These are phyloP conservation scores for Tylopilus sp. DNA, from an alignment of 1,284 basidiomycete genomes.

Conservation along the genomic window DNA sequence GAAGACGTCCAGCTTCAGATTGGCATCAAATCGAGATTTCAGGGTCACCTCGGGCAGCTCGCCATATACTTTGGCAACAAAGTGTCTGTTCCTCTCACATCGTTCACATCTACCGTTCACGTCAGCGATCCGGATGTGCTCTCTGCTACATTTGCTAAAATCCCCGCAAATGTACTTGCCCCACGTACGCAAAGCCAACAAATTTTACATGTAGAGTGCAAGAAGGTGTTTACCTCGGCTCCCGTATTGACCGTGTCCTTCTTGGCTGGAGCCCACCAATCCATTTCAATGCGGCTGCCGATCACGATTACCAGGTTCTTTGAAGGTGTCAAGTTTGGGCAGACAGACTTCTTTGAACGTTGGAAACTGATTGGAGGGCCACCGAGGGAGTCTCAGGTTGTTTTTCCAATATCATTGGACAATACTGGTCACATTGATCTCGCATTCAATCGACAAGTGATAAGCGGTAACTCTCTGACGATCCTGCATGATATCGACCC, in stretches of 20 bases:
- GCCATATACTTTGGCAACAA: conserved; percentile 98
- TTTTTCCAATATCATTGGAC: conserved; percentile 79
- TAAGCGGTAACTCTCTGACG: conserved; percentile 75
- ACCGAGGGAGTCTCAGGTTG: conserved; percentile 85
- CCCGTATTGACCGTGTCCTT: conserved; percentile 90
- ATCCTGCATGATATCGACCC: conserved; percentile 81
- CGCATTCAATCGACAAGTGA: conserved; percentile 66
- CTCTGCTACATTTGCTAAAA: conserved; percentile 82
- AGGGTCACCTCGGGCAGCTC: conserved; percentile 86
- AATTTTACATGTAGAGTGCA: conserved; percentile 91
- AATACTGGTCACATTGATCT: conserved; percentile 71
- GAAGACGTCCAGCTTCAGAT: conserved; percentile 96
- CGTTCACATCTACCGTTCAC: conserved; percentile 84
- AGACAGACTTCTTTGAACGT: conserved; percentile 91
- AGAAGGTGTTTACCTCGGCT: conserved; percentile 73
- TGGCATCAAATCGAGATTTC: conserved; percentile 94
- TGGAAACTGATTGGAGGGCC: conserved; percentile 97
- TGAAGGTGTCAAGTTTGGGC: conserved; percentile 83
- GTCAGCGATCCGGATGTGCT: conserved; percentile 72
- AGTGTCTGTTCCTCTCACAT: conserved; percentile 78
- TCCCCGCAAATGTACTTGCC: conserved; percentile 76
- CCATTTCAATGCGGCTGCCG: conserved; percentile 81
- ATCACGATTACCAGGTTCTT: conserved; percentile 90
- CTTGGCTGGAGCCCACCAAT: conserved; percentile 88
- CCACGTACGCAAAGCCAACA: conserved; percentile 90